Conservation (phyloP, 192 early-diverging fungal species). For the Radiomyces spectabilis region DNA sequence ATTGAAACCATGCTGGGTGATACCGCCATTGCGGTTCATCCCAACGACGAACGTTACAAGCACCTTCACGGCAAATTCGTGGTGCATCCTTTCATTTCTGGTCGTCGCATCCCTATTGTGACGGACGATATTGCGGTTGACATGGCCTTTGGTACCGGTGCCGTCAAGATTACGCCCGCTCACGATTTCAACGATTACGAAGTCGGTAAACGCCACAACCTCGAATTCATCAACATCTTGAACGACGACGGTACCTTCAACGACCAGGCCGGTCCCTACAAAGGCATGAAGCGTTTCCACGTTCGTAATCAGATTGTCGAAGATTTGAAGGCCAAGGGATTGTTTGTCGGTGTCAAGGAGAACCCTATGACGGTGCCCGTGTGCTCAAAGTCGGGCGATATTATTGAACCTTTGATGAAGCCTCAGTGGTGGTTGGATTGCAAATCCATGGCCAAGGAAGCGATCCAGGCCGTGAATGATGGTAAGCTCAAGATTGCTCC, state of each 20-base stretch:
- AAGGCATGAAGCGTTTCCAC: constrained; percentile 89
- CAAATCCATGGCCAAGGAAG: constrained; percentile 77
- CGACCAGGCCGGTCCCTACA: constrained; percentile 81
- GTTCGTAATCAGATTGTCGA: constrained; percentile 82
- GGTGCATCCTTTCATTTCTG: constrained; percentile 90
- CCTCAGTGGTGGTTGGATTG: constrained; percentile 99
- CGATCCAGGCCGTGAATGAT: constrained; percentile 69
- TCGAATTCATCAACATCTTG: constrained; percentile 95
- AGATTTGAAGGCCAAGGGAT: constrained; percentile 81
- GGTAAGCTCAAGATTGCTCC: constrained; percentile 83
- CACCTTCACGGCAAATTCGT: constrained; percentile 92
- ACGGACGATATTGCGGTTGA: constrained; percentile 82
- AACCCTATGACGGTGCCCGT: constrained; percentile 94
- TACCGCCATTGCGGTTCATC: constrained; percentile 93
- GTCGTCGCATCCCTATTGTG: constrained; percentile 85
- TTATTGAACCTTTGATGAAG: constrained; percentile 97
- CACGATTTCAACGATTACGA: constrained; percentile 97
- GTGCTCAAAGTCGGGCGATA: constrained; percentile 82
- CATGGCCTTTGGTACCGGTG: constrained; percentile 93
- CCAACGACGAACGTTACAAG: constrained; percentile 86
- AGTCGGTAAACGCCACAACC: constrained; percentile 89
- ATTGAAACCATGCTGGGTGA: constrained; percentile 99
- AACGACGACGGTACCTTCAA: constrained; percentile 96
- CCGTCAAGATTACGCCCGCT: constrained; percentile 98
- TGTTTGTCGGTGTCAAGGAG: constrained; percentile 77